Percentiles rank a stretch among this genome's conserved stretches.
These are phyloP conservation scores for Triticum aestivum DNA, from an alignment of 176 grass and related monocot species.

Conservation along the genomic window IWGSC_CS_RefSeq_v2.1 NC_057801.1:188724324-188724823, in stretches of 20 bases:
- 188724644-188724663: not conserved
- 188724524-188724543: not conserved
- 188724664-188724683: not conserved
- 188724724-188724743: not conserved
- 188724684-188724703: not conserved
- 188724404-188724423: not conserved
- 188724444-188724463: not conserved
- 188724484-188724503: conserved; percentile 14
- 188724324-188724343: too few species aligned
- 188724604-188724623: not conserved
- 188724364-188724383: not conserved
- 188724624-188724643: not conserved
- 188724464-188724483: not conserved
- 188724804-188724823: not conserved
- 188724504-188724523: not conserved
- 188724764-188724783: not conserved
- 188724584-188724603: not conserved
- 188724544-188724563: not conserved
- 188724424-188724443: too few species aligned
- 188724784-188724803: not conserved
- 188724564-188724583: not conserved
- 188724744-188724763: not conserved
- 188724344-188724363: too few species aligned
- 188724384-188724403: not conserved
- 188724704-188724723: not conserved